These are phyloP conservation scores for Castanea crenata DNA, from an alignment of 306 rosid genomes.

Conservation along the genomic window DNA sequence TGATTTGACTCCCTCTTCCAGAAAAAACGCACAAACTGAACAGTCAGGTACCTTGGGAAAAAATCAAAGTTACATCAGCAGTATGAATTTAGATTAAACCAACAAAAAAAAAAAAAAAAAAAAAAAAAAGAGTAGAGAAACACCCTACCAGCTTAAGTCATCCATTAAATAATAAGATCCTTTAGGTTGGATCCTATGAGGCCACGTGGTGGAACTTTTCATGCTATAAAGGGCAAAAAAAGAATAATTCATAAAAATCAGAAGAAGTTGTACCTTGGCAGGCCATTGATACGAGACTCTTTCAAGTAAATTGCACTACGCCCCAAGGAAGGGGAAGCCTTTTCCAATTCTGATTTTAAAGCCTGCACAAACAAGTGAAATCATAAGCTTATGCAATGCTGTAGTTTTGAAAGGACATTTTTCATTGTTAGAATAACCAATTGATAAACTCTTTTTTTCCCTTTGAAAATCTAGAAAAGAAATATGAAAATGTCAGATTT, in stretches of 20 bases:
- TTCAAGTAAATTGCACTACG: slow-evolving; percentile 81
- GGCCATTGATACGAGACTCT: slow-evolving; percentile 90
- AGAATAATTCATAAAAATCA: slow-evolving; percentile 4
- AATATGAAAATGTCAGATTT: neutral
- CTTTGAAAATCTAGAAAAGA: neutral
- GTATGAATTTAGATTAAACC: slow-evolving; percentile 11
- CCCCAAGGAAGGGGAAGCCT: slow-evolving; percentile 85
- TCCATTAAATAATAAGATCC: neutral
- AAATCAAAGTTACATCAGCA: slow-evolving; percentile 3
- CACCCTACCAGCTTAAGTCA: neutral
- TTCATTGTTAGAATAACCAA: slow-evolving; percentile 5
- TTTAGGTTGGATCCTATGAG: neutral
- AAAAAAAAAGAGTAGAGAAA: slow-evolving; percentile 14
- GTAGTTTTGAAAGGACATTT: neutral
- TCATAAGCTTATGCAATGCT: slow-evolving; percentile 3
- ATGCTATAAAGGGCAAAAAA: neutral
- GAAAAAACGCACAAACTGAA: slow-evolving; percentile 98
- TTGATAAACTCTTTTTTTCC: neutral
- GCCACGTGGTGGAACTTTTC: slow-evolving; percentile 1
- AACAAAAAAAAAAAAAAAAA: neutral
- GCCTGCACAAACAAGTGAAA: slow-evolving; percentile 54
- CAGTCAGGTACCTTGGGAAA: slow-evolving; percentile 73
- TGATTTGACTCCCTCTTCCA: slow-evolving; percentile 99
- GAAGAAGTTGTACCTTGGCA: slow-evolving; percentile 62
- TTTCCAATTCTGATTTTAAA: slow-evolving; percentile 92